phyloP scores from a whole-genome alignment of 768 basidiomycete species.

The Cystofilobasidium bisporidii region DNA sequence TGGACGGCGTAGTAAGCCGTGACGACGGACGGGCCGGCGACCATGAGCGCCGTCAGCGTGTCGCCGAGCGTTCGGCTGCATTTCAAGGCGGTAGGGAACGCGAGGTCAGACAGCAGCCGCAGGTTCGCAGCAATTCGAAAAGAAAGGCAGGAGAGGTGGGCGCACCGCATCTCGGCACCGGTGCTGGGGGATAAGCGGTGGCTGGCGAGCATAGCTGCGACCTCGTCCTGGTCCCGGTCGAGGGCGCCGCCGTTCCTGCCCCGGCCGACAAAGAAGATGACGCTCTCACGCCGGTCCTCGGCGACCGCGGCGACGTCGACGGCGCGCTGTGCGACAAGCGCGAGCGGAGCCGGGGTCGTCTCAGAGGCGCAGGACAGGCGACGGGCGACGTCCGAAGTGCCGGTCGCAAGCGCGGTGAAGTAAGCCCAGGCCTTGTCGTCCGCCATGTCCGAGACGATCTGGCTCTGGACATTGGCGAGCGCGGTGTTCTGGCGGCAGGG shows the following conservation, averaged over 20 bases:
- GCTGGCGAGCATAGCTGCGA: constrained; percentile 54
- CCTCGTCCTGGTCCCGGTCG: constrained; percentile 44
- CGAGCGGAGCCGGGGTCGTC: constrained; percentile 37
- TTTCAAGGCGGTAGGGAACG: constrained; percentile 45
- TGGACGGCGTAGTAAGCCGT: constrained; percentile 40
- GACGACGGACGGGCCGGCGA: constrained; percentile 42
- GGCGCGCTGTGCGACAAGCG: constrained; percentile 49
- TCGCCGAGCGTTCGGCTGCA: constrained; percentile 70
- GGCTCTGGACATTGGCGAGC: constrained; percentile 47
- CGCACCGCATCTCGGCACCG: constrained; percentile 13
- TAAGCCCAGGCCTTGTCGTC: constrained; percentile 69
- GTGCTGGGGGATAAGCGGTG: constrained; percentile 40
- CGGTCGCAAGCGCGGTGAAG: constrained; percentile 40
- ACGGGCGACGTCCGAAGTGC: constrained; percentile 45
- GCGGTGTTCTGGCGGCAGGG: not conserved
- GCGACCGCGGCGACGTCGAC: constrained; percentile 45
- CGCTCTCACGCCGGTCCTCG: constrained; percentile 7
- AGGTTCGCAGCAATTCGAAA: not conserved
- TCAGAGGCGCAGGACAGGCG: constrained; percentile 56
- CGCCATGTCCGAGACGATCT: constrained; percentile 67
- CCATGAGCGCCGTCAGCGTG: constrained; percentile 65
- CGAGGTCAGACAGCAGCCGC: not conserved
- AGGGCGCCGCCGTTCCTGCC: constrained; percentile 39
- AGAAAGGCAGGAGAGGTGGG: not conserved
- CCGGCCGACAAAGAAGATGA: constrained; percentile 63